Base-by-base conservation (phyloP, 163 green algal species). In the Picocystis sp. region DNA sequence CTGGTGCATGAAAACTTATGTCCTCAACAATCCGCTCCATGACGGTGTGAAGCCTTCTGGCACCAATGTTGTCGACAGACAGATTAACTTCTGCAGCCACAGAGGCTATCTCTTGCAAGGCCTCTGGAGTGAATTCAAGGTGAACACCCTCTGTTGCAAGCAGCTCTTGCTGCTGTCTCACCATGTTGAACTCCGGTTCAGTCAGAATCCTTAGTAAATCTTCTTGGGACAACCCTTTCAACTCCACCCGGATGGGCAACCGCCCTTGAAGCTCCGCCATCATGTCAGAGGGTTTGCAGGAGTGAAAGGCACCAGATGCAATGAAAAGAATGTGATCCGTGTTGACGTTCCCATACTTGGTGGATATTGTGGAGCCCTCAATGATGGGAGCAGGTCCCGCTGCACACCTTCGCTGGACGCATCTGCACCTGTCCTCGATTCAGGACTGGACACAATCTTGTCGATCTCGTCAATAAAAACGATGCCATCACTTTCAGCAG, bases 381-480 rank as follows among this genome's bases (percentile, higher is more conserved):
- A 97, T 89, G 66, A 97, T 96, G 47, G 88, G 88, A 97, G 73
- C 62, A 97, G 73, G 72, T 97, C 88, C 1, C 87, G 73, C 76
- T 96, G 87, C 59, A 96, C 87, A 11, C 87, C 87, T 74, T 97
- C 86, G 25, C 69, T 79, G 55, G 66, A 63, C 19, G 68, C 68
- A 53, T 76, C 68, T 8, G 68, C 60, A n/a, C 68, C 68, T 46
- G 70, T 52, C 41, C 67, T 44, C 15, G 50, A 47, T 23, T 75
- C 62, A 19, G 44, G 45, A 29, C 50, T 70, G 21, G 77, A 82
- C 25, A 95, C 87, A 57, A 97, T 95, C 78, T 97, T 96, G 72
- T 95, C 87, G 35, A 94, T 94, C 69, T 97, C 88, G 56, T 95
- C 88, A 14, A 95, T 93, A 73, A 95, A 96, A 15, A 97, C 84